These are phyloP conservation scores for Diplodia seriata DNA, from an alignment of 2,329 filamentous ascomycete genomes.

Conservation along the genomic window DNA sequence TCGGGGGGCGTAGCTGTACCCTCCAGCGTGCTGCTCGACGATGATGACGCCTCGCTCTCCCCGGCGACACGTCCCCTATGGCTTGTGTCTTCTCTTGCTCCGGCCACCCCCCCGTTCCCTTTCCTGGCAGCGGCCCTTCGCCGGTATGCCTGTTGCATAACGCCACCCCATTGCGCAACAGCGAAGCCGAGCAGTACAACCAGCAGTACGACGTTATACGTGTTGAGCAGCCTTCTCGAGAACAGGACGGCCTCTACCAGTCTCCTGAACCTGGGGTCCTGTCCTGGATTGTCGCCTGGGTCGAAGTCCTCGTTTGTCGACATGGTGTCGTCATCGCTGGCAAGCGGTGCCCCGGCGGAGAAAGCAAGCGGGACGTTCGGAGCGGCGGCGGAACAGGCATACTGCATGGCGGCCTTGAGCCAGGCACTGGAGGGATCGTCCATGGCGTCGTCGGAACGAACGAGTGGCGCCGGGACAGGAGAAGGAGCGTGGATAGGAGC, in stretches of 20 bases:
- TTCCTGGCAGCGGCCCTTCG: constrained; percentile 11
- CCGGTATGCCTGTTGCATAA: constrained; percentile 34
- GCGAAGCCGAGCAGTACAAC: constrained; percentile 48
- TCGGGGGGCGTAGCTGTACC: constrained; percentile 47
- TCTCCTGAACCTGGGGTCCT: constrained; percentile 46
- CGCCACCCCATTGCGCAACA: constrained; percentile 46
- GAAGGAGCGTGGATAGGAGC: neutral
- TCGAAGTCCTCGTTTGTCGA: constrained; percentile 25
- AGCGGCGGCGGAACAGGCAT: neutral
- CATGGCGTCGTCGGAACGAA: constrained; percentile 7
- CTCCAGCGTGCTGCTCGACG: constrained; percentile 50
- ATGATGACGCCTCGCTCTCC: constrained; percentile 42
- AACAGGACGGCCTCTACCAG: constrained; percentile 49
- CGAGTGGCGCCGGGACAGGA: neutral
- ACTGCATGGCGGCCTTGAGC: constrained; percentile 13
- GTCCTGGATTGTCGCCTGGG: constrained; percentile 39
- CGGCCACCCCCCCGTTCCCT: neutral
- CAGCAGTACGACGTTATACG: constrained; percentile 51
- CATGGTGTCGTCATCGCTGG: constrained; percentile 23
- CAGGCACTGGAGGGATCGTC: constrained; percentile 19
- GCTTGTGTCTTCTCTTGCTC: neutral
- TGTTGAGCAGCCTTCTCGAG: constrained; percentile 47
- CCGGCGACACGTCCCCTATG: neutral
- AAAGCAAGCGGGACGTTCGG: neutral
- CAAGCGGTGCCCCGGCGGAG: constrained; percentile 1